A percentile compares a stretch with the other conserved stretches of the same genome.
These are phyloP conservation scores for Chondrostereum purpureum DNA, from an alignment of 1,284 basidiomycete species.

Conservation along the genomic window DNA sequence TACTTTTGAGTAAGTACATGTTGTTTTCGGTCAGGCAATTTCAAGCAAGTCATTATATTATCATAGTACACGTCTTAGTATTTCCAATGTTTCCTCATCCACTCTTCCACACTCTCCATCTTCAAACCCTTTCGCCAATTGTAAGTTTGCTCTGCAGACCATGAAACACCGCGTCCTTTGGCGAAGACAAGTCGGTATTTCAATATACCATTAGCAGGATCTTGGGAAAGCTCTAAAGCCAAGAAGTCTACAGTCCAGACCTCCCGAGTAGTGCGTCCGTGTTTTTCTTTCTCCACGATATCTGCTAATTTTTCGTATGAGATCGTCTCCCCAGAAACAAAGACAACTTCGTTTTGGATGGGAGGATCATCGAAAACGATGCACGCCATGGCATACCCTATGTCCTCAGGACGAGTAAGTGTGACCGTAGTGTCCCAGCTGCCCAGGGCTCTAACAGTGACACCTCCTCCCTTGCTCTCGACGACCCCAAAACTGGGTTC, in stretches of 20 bases:
- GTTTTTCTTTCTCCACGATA: slow-evolving; percentile 12
- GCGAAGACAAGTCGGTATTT: slow-evolving; percentile 21
- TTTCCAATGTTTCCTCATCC: background rate
- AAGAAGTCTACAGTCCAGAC: slow-evolving; percentile 17
- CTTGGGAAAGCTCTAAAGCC: slow-evolving; percentile 16
- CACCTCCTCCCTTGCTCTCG: slow-evolving; percentile 12
- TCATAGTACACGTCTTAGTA: background rate
- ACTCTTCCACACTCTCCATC: background rate
- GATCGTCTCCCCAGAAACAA: slow-evolving; percentile 23
- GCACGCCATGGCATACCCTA: slow-evolving; percentile 22
- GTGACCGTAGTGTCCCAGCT: slow-evolving; percentile 23
- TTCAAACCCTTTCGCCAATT: slow-evolving; percentile 15
- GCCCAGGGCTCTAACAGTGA: slow-evolving; percentile 21
- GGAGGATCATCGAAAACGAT: slow-evolving; percentile 15
- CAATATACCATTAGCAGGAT: slow-evolving; percentile 16
- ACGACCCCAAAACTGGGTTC: slow-evolving; percentile 24
- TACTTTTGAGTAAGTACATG: too few species aligned
- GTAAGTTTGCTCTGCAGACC: slow-evolving; percentile 18
- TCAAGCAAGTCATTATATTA: too few species aligned
- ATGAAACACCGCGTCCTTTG: slow-evolving; percentile 17
- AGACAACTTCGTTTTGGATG: slow-evolving; percentile 18
- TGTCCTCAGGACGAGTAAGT: slow-evolving; percentile 23
- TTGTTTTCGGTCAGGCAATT: too few species aligned
- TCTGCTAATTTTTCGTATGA: slow-evolving; percentile 19
- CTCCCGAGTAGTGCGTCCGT: slow-evolving; percentile 12